Base-by-base conservation (phyloP, 2,329 filamentous ascomycete genomes). In the Diplodia sapinea region DNA sequence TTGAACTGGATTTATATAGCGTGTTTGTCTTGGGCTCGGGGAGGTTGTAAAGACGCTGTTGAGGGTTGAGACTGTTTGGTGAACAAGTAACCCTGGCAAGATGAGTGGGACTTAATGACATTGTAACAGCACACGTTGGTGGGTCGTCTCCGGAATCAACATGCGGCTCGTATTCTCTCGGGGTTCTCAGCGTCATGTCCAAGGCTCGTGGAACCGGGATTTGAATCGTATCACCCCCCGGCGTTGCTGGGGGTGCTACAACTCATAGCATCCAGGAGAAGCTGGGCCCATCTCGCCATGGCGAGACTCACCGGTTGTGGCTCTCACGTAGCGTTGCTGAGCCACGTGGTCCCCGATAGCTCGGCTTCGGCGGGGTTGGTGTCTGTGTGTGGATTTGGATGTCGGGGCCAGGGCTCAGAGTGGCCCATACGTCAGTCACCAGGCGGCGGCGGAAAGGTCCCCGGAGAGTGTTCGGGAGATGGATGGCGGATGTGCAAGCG, bases 341-440 rank as follows among this genome's bases (percentile, higher is more conserved):
- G 59, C 43, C 47, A 63, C 59, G 59, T 63, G 47, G 59, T 33
- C 26, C 6, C n/a, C 40, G 13, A 33, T 33, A 33, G 40, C 47
- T 62, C 57, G 36, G 40, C 23, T 9, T n/a, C 29, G 54, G 36
- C 40, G 49, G 38, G 43, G 43, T 43, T 63, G 59, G 57, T 50
- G 29, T n/a, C 31, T 23, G 23, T 11, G 50, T 51, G 59, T 49
- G 47, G 47, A 51, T 20, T 63, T 51, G 29, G 12, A 26, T n/a
- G 43, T 29, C 31, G 9, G 59, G n/a, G n/a, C 50, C 59, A 40
- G 59, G 59, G 59, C 59, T 63, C 31, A 3, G n/a, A 38, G 33
- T 17, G 59, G 59, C 47, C 59, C 59, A 63, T 63, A 63, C 59
- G 59, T 63, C 59, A 26, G 59, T 63, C 59, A 63, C 47, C 29